Percentiles rank a stretch among this genome's conserved stretches.
Conservation (phyloP, 768 basidiomycete species). For the Pleurotus eryngii region DNA sequence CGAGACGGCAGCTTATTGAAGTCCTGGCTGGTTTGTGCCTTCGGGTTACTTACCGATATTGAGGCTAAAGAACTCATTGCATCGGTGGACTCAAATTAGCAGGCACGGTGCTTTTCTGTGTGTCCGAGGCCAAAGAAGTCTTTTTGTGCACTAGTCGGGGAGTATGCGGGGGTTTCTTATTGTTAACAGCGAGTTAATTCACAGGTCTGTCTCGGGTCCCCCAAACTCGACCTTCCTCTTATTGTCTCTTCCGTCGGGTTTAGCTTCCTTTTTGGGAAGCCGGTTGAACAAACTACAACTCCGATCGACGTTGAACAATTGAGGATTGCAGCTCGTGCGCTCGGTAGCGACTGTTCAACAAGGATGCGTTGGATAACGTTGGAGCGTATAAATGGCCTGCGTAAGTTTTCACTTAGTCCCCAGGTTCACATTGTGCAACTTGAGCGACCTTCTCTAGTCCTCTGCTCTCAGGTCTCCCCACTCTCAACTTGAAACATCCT, state of each 20-base stretch:
- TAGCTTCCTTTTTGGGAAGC: conserved; percentile 1
- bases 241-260: conserved; percentile 1
- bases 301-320: background rate
- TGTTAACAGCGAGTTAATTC: conserved; percentile 2
- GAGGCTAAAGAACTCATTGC: too few relatives aligned
- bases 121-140: background rate
- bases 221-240: background rate
- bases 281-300: background rate
- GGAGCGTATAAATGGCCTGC: background rate
- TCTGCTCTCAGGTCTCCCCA: background rate
- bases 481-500: background rate
- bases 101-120: too few relatives aligned
- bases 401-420: background rate
- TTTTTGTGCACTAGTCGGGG: conserved; percentile 9
- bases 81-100: too few relatives aligned
- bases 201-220: background rate
- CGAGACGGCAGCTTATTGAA: too few relatives aligned
- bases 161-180: conserved; percentile 5
- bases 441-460: background rate
- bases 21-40: too few relatives aligned
- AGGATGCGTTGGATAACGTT: background rate
- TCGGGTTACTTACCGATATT: too few relatives aligned
- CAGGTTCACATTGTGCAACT: background rate
- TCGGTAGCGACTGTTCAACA: background rate
- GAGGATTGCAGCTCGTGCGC: background rate